phyloP scores from a whole-genome alignment of 495 filamentous ascomycete species.

The Xylaria palmicola region DNA sequence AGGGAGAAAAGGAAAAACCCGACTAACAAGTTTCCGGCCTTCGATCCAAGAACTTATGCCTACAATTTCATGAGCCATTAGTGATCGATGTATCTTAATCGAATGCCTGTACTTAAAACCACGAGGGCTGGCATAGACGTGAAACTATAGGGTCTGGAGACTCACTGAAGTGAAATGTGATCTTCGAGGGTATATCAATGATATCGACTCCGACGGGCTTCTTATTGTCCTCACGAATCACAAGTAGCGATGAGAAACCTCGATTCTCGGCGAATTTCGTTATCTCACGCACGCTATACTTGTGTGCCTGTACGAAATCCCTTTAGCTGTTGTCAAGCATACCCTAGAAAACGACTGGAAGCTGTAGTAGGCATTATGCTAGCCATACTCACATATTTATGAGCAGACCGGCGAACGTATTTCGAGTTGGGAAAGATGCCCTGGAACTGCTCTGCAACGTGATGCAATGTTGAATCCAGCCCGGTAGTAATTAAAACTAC shows the following conservation, averaged over 20 bases:
- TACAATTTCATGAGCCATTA: neutral
- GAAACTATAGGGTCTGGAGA: neutral
- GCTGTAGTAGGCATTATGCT: neutral
- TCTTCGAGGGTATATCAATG: slow-evolving; percentile 78
- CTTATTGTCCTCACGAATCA: slow-evolving; percentile 85
- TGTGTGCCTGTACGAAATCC: slow-evolving; percentile 50
- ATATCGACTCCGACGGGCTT: slow-evolving; percentile 72
- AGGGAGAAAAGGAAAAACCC: neutral
- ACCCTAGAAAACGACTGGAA: neutral
- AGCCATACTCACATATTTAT: slow-evolving; percentile 52
- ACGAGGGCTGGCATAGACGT: neutral
- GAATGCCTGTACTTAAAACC: neutral
- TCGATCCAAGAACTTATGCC: slow-evolving; percentile 74
- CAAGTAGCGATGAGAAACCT: slow-evolving; percentile 73
- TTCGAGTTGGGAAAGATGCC: slow-evolving; percentile 77
- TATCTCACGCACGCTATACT: slow-evolving; percentile 89
- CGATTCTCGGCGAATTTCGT: slow-evolving; percentile 77
- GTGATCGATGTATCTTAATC: neutral
- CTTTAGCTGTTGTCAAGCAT: neutral
- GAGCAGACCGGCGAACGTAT: slow-evolving; percentile 81
- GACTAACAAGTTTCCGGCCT: slow-evolving; percentile 61
- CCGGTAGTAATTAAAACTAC: slow-evolving; percentile 81
- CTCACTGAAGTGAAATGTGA: slow-evolving; percentile 75
- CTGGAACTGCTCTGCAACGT: slow-evolving; percentile 74
- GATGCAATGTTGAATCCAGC: slow-evolving; percentile 79